Base-by-base conservation (phyloP, 139 green algal genomes). In the Volvox reticuliferus region DNA sequence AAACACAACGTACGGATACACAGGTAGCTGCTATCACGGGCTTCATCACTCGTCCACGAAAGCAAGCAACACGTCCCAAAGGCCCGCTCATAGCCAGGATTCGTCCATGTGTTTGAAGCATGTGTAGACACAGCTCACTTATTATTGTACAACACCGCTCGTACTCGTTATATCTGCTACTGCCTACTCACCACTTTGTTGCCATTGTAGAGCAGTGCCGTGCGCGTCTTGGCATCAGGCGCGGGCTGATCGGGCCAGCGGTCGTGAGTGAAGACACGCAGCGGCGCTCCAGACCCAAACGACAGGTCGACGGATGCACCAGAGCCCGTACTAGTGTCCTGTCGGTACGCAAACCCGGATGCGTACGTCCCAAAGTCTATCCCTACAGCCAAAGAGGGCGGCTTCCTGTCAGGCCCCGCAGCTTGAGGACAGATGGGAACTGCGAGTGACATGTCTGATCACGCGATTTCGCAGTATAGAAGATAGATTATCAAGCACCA, bases 321-420 rank as follows among this genome's bases (percentile, higher is more conserved):
- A 30, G 32, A 61, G 65, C 20, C 61, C 18, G 20, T 24, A 18
- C 12, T 17, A 55, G 44, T 55, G 44, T 55, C 5, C 37, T 89
- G 80, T 69, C 68, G 20, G 37, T 68, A 82, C 26, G 84, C 84
- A n/a, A 89, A 89, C 6, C 84, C 84, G 9, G 84, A 89, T 2
- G 84, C 84, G 76, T 73, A 36, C 26, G 84, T 89, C 26, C 84
- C 84, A 55, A 89, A 89, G 69, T 89, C 84, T 16, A 89, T 63
- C 24, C 84, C 84, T 21, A 89, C 30, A 21, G 69, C 84, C 14
- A 88, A 32, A 6, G 22, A 33, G 79, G 79, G 79, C 26, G 79
- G 50, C 26, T 28, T 14, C 22, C 26, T 30, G 24, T 73, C 65
- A 5, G 44, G 5, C 5, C 9, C 44, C 44, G 5, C 44, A 55